Evolutionary conservation across 441 rosid species (phyloP).

Genomic region (Francoa sonchifolia): DNA sequence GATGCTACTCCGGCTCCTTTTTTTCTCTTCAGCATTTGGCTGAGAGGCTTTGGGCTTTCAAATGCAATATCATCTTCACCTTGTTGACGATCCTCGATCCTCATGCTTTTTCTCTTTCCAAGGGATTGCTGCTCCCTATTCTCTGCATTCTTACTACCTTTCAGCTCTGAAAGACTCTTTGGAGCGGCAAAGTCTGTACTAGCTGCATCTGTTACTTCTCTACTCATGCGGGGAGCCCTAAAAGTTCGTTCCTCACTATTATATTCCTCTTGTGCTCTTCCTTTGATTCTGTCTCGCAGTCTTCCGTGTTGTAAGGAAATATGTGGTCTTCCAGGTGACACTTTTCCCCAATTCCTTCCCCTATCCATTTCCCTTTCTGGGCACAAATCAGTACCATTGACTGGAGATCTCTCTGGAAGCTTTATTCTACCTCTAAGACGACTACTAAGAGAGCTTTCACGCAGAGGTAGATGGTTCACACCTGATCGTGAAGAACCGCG

Average conservation of each 20-base stretch:
- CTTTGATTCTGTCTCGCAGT: conserved; percentile 49
- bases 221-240: conserved; percentile 26
- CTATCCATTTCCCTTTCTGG: conserved; percentile 42
- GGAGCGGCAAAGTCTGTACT: conserved; percentile 33
- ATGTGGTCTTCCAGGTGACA: conserved; percentile 33
- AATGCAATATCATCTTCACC: conserved; percentile 40
- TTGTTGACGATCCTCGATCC: conserved; percentile 37
- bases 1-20: conserved; percentile 38
- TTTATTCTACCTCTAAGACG: conserved; percentile 80
- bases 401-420: conserved; percentile 44
- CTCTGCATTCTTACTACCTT: conserved; percentile 25
- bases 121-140: conserved; percentile 26
- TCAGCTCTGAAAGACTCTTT: conserved; percentile 53
- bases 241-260: conserved; percentile 27
- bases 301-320: conserved; percentile 27
- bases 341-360: conserved; percentile 36
- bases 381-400: conserved; percentile 23
- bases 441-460: conserved; percentile 33
- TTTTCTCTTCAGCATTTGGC: conserved; percentile 78
- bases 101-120: conserved; percentile 39
- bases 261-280: conserved; percentile 35
- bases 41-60: conserved; percentile 77
- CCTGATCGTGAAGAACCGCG: conserved; percentile 36
- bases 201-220: conserved; percentile 35
- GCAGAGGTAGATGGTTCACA: conserved; percentile 16